Evolutionary conservation across 306 rosid species (phyloP).

Genomic region (Lathyrus oleraceus): DNA sequence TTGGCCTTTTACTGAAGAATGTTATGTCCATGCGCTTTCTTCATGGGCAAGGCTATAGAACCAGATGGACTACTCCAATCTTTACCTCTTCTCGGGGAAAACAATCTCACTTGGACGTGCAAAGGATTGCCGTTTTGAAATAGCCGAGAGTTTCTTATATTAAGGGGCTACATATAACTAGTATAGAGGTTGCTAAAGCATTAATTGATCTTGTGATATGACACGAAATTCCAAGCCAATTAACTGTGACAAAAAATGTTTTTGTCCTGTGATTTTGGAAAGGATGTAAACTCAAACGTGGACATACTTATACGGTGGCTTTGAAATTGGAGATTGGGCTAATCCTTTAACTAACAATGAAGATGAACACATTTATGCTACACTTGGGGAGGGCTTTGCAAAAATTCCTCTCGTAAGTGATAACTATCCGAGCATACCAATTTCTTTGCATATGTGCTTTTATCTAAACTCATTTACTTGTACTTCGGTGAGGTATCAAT

Average conservation of each 20-base stretch:
- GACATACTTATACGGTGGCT: conserved; percentile 66
- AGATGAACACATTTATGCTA: conserved; percentile 66
- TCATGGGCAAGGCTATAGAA: conserved; percentile 65
- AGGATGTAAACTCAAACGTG: conserved; percentile 35
- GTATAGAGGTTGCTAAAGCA: conserved; percentile 76
- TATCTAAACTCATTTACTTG: conserved; percentile 71
- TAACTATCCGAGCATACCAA: conserved; percentile 63
- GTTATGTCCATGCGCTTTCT: conserved; percentile 58
- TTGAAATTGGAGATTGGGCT: conserved; percentile 57
- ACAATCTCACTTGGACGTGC: conserved; percentile 86
- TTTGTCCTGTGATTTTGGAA: conserved; percentile 60
- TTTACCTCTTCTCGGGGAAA: conserved; percentile 87
- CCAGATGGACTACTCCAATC: conserved; percentile 70
- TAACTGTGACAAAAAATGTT: conserved; percentile 46
- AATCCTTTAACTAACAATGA: conserved; percentile 55
- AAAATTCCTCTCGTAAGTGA: conserved; percentile 89
- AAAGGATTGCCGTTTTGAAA: conserved; percentile 74
- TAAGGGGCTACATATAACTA: conserved; percentile 63
- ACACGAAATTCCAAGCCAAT: conserved; percentile 44
- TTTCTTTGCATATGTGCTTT: conserved; percentile 68
- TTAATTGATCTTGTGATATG: conserved; percentile 82
- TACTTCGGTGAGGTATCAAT: conserved; percentile 60
- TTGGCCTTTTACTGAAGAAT: conserved; percentile 76
- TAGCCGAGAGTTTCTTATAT: conserved; percentile 67
- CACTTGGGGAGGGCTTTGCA: conserved; percentile 87